These are phyloP conservation scores for Begonia loranthoides DNA, from an alignment of 306 rosid species.

Conservation along the genomic window DNA sequence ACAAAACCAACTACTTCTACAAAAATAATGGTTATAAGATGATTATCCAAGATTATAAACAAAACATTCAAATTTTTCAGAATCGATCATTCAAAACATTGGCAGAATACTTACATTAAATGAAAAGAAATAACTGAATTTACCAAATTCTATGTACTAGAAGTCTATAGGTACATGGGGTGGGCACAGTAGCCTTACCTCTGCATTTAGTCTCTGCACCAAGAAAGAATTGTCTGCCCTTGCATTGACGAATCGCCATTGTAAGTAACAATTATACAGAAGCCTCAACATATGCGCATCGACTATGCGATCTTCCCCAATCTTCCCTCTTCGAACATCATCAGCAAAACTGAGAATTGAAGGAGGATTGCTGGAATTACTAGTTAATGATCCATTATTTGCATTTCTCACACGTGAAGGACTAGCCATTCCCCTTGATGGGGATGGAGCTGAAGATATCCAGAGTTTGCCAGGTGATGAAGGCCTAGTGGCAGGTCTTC, in stretches of 20 bases:
- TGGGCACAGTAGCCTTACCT: slow-evolving; percentile 28
- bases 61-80: too few relatives aligned
- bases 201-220: slow-evolving; percentile 66
- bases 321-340: slow-evolving; percentile 60
- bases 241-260: slow-evolving; percentile 82
- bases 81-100: too few relatives aligned
- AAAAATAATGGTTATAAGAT: too few relatives aligned
- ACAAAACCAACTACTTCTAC: too few relatives aligned
- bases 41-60: too few relatives aligned
- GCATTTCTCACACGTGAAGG: slow-evolving; percentile 52
- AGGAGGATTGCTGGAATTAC: slow-evolving; percentile 26
- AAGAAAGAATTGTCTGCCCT: slow-evolving; percentile 52
- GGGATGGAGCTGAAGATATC: slow-evolving; percentile 27
- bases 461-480: slow-evolving; percentile 54
- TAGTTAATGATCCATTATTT: slow-evolving; percentile 20
- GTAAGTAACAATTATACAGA: slow-evolving; percentile 59
- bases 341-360: slow-evolving; percentile 63
- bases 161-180: too few relatives aligned
- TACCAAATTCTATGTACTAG: too few relatives aligned
- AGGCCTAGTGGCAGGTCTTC: slow-evolving; percentile 38
- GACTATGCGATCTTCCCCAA: slow-evolving; percentile 42
- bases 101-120: too few relatives aligned
- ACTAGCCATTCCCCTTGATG: slow-evolving; percentile 46
- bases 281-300: slow-evolving; percentile 76
- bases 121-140: too few relatives aligned